Conservation (phyloP, 805 yeast species). For the Pichia insulana region DNA sequence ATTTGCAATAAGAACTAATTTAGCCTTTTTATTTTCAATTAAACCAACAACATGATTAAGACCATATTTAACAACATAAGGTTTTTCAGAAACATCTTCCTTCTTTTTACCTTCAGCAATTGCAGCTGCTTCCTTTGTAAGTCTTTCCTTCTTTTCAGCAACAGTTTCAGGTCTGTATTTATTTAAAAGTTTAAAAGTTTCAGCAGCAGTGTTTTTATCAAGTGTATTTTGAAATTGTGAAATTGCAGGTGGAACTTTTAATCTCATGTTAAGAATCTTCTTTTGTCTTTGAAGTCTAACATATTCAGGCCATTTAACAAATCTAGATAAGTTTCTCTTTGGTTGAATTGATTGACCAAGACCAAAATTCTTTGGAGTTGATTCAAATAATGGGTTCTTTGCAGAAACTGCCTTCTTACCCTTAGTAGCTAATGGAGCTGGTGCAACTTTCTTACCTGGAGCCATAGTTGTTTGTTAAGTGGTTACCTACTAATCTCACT, state of each 20-base stretch:
- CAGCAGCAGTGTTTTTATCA: slow-evolving; percentile 98
- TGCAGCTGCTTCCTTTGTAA: slow-evolving; percentile 98
- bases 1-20: slow-evolving; percentile 94
- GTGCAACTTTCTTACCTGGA: slow-evolving; percentile 76
- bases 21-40: slow-evolving; percentile 97
- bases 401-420: slow-evolving; percentile 38
- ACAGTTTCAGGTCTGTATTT: slow-evolving; percentile 98
- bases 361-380: slow-evolving; percentile 90
- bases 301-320: slow-evolving; percentile 98
- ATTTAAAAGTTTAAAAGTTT: slow-evolving; percentile 94
- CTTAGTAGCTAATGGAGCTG: slow-evolving; percentile 93
- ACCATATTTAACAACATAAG: slow-evolving; percentile 96
- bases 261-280: slow-evolving; percentile 90
- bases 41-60: slow-evolving; percentile 97
- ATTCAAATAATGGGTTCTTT: slow-evolving; percentile 81
- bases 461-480: not conserved
- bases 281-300: slow-evolving; percentile 98
- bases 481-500: too few relatives aligned
- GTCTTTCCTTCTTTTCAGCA: slow-evolving; percentile 98
- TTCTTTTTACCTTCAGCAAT: slow-evolving; percentile 96
- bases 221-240: slow-evolving; percentile 93
- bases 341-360: slow-evolving; percentile 95
- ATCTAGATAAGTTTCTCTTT: slow-evolving; percentile 92
- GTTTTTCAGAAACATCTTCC: slow-evolving; percentile 95
- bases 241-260: slow-evolving; percentile 98